Base-by-base conservation (phyloP, 1,284 basidiomycete genomes). In the Meira nashicola region DNA sequence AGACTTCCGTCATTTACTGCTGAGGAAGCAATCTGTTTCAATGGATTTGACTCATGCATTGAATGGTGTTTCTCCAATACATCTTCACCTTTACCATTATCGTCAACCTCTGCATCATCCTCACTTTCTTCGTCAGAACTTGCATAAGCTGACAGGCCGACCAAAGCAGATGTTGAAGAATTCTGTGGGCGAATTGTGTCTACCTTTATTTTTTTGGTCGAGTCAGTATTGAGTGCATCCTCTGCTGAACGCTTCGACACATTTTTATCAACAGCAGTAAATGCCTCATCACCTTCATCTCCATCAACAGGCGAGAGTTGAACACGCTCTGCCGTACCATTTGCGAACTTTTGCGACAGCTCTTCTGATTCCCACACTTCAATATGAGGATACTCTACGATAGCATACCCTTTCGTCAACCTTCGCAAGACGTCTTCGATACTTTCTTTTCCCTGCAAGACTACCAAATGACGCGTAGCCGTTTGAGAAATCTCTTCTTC, bases 311-410 rank as follows among this genome's bases (percentile, higher is more conserved):
- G 17, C 3, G 43, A 17, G 7, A 53, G 50, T 33, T 15, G 17
- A 5, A 23, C 50, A 7, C 19, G 2, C 17, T 23, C 28, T n/a
- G 28, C 23, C 5, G 14, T 8, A 2, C 23, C 23, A 8, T 53
- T 7, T 15, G 17, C 28, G 23, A 53, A 19, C 19, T 53, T n/a
- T 33, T 53, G 23, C n/a, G 19, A 25, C 8, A 53, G 28, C 5
- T 14, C 11, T n/a, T 4, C 5, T 17, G 12, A 19, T n/a, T 53
- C 50, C 55, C 55, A 56, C 4, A 56, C 25, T 41, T 56, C 55
- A 2, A 56, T 38, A 12, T 46, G 41, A 23, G 41, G 17, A 28
- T 56, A 56, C 23, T 56, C 55, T 14, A 56, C 47, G 33, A 56
- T 46, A 17, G 55, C 55, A 23, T 37, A 39, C 8, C 55, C 44